phyloP scores from a whole-genome alignment of 306 rosid species.

The Trifolium subterraneum region DNA sequence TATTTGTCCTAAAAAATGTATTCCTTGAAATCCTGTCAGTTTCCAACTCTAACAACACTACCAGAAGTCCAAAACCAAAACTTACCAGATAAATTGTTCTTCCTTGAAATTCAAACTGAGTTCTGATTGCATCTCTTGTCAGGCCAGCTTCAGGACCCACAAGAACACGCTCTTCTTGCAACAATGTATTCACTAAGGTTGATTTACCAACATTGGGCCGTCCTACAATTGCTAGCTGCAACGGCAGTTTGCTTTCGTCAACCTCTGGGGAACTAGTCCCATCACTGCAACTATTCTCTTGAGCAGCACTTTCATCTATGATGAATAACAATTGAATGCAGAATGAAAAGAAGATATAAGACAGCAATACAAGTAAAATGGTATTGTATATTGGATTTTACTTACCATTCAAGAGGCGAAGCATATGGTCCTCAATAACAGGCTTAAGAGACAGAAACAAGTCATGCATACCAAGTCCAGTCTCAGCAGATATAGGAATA shows the following conservation, averaged over 20 bases:
- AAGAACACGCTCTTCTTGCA: slow-evolving; percentile 92
- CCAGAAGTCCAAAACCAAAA: slow-evolving; percentile 28
- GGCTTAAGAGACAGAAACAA: slow-evolving; percentile 72
- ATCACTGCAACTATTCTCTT: slow-evolving; percentile 42
- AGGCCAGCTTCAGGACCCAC: slow-evolving; percentile 98
- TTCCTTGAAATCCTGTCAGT: slow-evolving; percentile 29
- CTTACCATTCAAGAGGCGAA: slow-evolving; percentile 60
- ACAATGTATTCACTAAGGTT: slow-evolving; percentile 80
- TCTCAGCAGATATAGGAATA: slow-evolving; percentile 92
- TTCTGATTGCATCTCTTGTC: slow-evolving; percentile 95
- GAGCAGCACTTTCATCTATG: slow-evolving; percentile 56
- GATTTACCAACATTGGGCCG: slow-evolving; percentile 98
- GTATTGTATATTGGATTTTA: too few relatives aligned
- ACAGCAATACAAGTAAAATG: slow-evolving; percentile 21
- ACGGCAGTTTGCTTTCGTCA: slow-evolving; percentile 70
- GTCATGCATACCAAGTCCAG: slow-evolving; percentile 89
- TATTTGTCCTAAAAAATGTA: slow-evolving; percentile 34
- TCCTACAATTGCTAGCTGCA: slow-evolving; percentile 96
- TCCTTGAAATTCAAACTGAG: slow-evolving; percentile 85
- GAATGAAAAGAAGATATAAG: slow-evolving; percentile 19
- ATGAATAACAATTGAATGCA: slow-evolving; percentile 37
- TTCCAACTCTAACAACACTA: slow-evolving; percentile 9
- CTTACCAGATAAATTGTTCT: slow-evolving; percentile 80
- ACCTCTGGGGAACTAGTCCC: slow-evolving; percentile 49
- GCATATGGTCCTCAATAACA: slow-evolving; percentile 72